Percentiles rank a stretch among this genome's conserved stretches.
Conservation (phyloP, 2,329 filamentous ascomycete species). For the Verticillium zaregamsianum region DNA sequence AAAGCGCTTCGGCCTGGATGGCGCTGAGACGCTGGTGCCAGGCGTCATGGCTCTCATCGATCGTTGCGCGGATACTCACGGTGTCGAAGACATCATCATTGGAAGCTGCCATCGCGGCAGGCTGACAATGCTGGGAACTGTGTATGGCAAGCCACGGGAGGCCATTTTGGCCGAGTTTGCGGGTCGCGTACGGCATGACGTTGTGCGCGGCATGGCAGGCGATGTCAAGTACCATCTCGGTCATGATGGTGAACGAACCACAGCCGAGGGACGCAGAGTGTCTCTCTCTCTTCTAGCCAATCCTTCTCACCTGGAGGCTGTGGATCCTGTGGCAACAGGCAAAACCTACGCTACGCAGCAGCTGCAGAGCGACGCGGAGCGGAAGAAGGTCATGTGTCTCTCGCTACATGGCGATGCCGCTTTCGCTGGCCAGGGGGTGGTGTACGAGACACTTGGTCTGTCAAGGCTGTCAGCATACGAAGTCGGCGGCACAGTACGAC, state of each 20-base stretch:
- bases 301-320: conserved; percentile 95
- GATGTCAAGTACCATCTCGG: conserved; percentile 99
- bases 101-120: conserved; percentile 98
- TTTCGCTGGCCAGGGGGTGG: conserved; percentile 91
- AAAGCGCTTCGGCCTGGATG: conserved; percentile 97
- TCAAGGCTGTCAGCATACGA: conserved; percentile 92
- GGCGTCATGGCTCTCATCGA: conserved; percentile 99
- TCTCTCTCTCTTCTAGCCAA: conserved; percentile 97
- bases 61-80: conserved; percentile 85
- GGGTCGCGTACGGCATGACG: conserved; percentile 77
- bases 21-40: conserved; percentile 91
- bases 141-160: conserved; percentile 97
- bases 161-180: conserved; percentile 99
- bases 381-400: conserved; percentile 88
- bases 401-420: conserved; percentile 95
- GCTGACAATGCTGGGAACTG: conserved; percentile 95
- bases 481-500: conserved; percentile 92
- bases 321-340: conserved; percentile 94
- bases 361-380: conserved; percentile 90
- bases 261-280: conserved; percentile 94
- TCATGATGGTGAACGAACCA: conserved; percentile 99
- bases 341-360: conserved; percentile 97
- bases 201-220: conserved; percentile 75
- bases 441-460: conserved; percentile 98
- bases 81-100: conserved; percentile 97